Percentiles rank a stretch among this genome's conserved stretches.
These are phyloP conservation scores for Hypoxylon sp. DNA, from an alignment of 2,329 filamentous ascomycete species.

Conservation along the genomic window DNA sequence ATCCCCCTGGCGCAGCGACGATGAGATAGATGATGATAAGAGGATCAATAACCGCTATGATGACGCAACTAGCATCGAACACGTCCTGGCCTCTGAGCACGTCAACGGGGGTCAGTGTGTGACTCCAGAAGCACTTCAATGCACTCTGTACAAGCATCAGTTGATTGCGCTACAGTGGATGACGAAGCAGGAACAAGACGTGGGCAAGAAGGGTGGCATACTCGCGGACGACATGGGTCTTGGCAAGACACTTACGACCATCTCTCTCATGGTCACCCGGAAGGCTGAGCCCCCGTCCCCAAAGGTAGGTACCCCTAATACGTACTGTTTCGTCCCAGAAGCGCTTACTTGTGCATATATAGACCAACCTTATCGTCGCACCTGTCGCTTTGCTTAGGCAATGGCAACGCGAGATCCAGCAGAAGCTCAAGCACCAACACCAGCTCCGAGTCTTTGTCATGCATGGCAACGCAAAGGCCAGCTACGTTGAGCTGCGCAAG, in stretches of 20 bases:
- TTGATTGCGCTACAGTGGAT: conserved; percentile 80
- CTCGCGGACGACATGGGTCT: conserved; percentile 84
- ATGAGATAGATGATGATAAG: not conserved
- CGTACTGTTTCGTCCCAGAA: conserved; percentile 48
- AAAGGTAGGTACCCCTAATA: not conserved
- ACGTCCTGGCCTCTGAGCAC: not conserved
- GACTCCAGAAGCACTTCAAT: conserved; percentile 69
- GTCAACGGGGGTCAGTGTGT: not conserved
- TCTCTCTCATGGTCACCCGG: conserved; percentile 73
- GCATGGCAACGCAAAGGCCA: conserved; percentile 68
- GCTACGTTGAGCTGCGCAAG: conserved; percentile 63
- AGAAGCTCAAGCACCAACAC: conserved; percentile 68
- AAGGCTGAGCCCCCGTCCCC: conserved; percentile 52
- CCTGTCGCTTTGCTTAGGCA: conserved; percentile 83
- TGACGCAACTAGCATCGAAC: not conserved
- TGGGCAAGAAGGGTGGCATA: conserved; percentile 78
- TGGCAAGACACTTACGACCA: conserved; percentile 83
- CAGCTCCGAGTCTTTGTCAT: conserved; percentile 72
- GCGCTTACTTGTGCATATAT: conserved; percentile 15
- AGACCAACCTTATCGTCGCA: conserved; percentile 81
- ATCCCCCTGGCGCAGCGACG: not conserved
- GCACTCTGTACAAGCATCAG: conserved; percentile 81
- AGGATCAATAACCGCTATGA: not conserved
- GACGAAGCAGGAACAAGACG: conserved; percentile 74
- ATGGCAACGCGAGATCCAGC: conserved; percentile 81